A percentile compares a stretch with the other conserved stretches of the same genome.
Evolutionary conservation across 768 basidiomycete genomes (phyloP).

Genomic region (Paxillus rubicundulus): DNA sequence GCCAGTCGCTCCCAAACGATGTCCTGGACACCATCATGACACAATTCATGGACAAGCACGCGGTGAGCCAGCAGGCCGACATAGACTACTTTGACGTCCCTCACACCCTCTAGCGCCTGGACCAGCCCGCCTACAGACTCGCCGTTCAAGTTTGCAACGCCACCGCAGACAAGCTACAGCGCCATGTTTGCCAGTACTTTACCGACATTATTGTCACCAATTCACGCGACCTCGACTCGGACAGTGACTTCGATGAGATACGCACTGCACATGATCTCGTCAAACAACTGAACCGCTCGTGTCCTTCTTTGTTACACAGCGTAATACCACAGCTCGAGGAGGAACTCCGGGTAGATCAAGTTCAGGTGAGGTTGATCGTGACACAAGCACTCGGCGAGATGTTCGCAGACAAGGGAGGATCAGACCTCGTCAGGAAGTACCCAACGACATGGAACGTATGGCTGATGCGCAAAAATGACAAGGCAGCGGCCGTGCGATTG

Average conservation of each 20-base stretch:
- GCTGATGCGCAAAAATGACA: conserved; percentile 78
- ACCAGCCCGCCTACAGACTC: conserved; percentile 76
- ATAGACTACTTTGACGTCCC: not conserved
- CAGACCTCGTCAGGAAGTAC: conserved; percentile 76
- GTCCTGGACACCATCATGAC: conserved; percentile 79
- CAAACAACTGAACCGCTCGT: conserved; percentile 74
- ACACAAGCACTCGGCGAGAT: conserved; percentile 87
- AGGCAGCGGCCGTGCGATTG: conserved; percentile 63
- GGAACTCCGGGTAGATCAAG: conserved; percentile 76
- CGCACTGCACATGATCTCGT: conserved; percentile 81
- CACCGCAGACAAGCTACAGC: conserved; percentile 82
- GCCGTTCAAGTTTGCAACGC: conserved; percentile 84
- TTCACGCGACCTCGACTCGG: conserved; percentile 51
- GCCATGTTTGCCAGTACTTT: conserved; percentile 89
- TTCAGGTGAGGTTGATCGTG: conserved; percentile 71
- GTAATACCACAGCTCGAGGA: conserved; percentile 94
- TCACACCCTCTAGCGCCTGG: conserved; percentile 46
- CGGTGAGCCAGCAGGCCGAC: conserved; percentile 43
- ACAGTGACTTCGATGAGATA: conserved; percentile 64
- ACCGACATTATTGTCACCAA: conserved; percentile 77
- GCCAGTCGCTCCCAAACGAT: conserved; percentile 67
- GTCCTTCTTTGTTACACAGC: conserved; percentile 79
- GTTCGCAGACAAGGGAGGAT: conserved; percentile 74
- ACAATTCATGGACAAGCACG: conserved; percentile 80
- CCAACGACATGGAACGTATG: conserved; percentile 84